Conservation (phyloP, 139 green algal species). For the Volvox reticuliferus region DNA sequence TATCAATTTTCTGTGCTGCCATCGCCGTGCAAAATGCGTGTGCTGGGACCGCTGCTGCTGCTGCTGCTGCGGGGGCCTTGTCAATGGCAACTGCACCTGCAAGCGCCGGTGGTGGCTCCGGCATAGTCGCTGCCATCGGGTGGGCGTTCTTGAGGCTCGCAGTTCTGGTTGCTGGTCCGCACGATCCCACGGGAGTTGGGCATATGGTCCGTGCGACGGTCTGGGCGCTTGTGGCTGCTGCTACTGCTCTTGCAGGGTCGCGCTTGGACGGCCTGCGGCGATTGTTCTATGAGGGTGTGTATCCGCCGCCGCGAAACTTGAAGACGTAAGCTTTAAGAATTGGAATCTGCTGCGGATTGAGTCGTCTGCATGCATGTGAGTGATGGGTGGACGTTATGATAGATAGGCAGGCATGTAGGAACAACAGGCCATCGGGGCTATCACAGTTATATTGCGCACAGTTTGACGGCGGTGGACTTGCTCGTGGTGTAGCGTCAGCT, state of each 20-base stretch:
- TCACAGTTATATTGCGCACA: too few species aligned
- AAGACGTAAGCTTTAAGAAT: neutral
- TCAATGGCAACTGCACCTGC: neutral
- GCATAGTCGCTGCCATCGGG: neutral
- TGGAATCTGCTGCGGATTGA: too few species aligned
- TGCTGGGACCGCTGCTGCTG: neutral
- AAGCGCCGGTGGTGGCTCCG: neutral
- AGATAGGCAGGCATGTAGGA: too few species aligned
- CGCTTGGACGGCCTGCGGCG: neutral
- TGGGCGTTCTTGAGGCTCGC: neutral
- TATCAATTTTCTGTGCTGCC: slow-evolving; percentile 18
- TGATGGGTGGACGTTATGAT: too few species aligned
- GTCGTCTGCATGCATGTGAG: too few species aligned
- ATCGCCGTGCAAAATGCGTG: neutral
- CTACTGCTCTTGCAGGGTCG: neutral
- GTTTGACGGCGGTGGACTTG: too few species aligned
- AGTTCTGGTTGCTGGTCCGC: neutral
- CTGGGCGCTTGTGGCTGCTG: slow-evolving; percentile 20
- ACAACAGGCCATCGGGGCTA: too few species aligned
- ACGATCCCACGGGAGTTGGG: neutral
- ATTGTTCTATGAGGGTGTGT: slow-evolving; percentile 33
- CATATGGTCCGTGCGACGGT: slow-evolving; percentile 8
- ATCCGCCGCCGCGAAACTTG: slow-evolving; percentile 44
- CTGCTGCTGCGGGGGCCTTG: neutral
- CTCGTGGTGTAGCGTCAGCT: too few species aligned